Conservation (phyloP, 2,329 filamentous ascomycete species). For the Aspergillus sp. region DNA sequence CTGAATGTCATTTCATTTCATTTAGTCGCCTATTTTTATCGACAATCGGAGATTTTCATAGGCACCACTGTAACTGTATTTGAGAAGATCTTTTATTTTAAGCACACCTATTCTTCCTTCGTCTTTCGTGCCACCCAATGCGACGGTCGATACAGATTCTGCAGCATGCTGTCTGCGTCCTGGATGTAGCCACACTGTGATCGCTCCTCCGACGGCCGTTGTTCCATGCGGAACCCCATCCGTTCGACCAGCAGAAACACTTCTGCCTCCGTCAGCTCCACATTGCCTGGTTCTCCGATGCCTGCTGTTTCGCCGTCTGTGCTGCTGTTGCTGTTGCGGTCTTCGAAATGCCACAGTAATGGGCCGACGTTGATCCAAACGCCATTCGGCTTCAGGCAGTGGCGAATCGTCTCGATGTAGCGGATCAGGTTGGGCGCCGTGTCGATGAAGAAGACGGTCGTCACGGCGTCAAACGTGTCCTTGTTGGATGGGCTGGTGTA, state of each 20-base stretch:
- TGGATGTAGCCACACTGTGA: conserved; percentile 70
- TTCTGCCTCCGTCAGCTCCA: conserved; percentile 88
- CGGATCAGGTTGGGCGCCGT: conserved; percentile 89
- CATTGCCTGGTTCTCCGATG: conserved; percentile 82
- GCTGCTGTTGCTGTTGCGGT: conserved; percentile 30
- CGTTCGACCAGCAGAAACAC: conserved; percentile 69
- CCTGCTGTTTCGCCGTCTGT: conserved; percentile 42
- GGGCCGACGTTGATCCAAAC: conserved; percentile 88
- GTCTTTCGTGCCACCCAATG: conserved; percentile 81
- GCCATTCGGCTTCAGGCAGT: conserved; percentile 73
- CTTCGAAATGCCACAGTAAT: conserved; percentile 92
- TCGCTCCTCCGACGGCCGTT: conserved; percentile 53
- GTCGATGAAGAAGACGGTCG: conserved; percentile 93
- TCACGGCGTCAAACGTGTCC: conserved; percentile 71
- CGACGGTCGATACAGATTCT: conserved; percentile 72
- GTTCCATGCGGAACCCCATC: conserved; percentile 72
- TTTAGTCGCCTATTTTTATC: too few species aligned
- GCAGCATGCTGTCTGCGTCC: conserved; percentile 78
- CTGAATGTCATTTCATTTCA: too few species aligned
- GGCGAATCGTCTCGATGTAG: conserved; percentile 77
- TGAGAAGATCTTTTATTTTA: too few species aligned
- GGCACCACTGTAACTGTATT: too few species aligned
- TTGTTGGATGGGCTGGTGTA: conserved; percentile 64
- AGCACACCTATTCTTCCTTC: not conserved
- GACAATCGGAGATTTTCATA: too few species aligned